Conservation (phyloP, 805 yeast species). For the Tetrapisispora arboricola region DNA sequence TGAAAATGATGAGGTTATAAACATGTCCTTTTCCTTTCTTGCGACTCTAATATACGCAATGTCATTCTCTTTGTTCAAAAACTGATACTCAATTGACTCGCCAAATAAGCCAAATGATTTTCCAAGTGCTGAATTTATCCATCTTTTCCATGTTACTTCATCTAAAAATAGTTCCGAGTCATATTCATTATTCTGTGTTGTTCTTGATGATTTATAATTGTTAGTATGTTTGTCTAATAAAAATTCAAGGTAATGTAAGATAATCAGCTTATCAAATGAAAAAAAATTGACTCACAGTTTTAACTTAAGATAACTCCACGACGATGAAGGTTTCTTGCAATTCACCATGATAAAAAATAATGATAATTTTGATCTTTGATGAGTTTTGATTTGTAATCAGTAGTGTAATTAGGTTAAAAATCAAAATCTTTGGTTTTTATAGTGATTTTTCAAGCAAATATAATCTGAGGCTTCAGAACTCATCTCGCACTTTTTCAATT, state of each 20-base stretch:
- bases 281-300: slow-evolving; percentile 9
- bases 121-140: slow-evolving; percentile 27
- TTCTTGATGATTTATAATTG: slow-evolving; percentile 6
- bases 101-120: slow-evolving; percentile 35
- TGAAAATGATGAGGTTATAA: slow-evolving; percentile 26
- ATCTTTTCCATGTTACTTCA: slow-evolving; percentile 32
- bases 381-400: too few relatives aligned
- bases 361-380: too few relatives aligned
- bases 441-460: too few relatives aligned
- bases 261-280: neutral
- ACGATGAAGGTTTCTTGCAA: slow-evolving; percentile 2
- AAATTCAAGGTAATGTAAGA: too few relatives aligned
- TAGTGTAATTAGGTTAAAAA: too few relatives aligned
- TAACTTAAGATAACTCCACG: slow-evolving; percentile 21
- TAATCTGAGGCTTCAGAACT: too few relatives aligned
- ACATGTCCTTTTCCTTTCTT: slow-evolving; percentile 20
- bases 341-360: too few relatives aligned
- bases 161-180: slow-evolving; percentile 22
- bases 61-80: slow-evolving; percentile 20
- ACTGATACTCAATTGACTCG: slow-evolving; percentile 27
- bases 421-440: too few relatives aligned
- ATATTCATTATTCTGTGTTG: slow-evolving; percentile 14
- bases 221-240: neutral
- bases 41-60: slow-evolving; percentile 23
- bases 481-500: too few relatives aligned